Conservation (phyloP, 257 asterid species). For the Capsicum pubescens region DNA sequence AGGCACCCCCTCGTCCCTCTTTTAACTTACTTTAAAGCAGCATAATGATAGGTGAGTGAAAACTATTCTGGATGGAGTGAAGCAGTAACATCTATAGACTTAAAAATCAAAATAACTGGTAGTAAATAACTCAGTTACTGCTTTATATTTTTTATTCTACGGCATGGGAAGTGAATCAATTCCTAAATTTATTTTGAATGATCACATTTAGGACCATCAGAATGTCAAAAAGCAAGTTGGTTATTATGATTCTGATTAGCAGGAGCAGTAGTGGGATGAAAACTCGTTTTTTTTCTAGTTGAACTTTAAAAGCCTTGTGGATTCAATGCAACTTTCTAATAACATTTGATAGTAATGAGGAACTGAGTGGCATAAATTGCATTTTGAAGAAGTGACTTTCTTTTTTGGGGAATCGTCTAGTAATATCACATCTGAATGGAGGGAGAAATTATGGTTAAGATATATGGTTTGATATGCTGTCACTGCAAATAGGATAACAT, state of each 20-base stretch:
- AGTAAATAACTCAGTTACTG: not conserved
- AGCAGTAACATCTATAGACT: not conserved
- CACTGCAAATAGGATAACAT: not conserved
- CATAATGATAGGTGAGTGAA: too few species aligned
- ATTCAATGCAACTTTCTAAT: not conserved
- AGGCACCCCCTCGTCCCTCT: not conserved
- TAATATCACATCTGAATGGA: not conserved
- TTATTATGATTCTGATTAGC: not conserved
- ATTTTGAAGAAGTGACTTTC: not conserved
- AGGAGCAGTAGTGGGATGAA: not conserved
- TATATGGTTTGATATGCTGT: not conserved
- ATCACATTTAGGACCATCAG: not conserved
- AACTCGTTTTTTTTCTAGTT: not conserved
- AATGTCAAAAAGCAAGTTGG: not conserved
- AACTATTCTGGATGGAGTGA: not conserved
- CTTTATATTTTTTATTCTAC: not conserved
- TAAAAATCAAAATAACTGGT: not conserved
- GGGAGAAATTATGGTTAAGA: not conserved
- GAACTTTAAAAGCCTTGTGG: not conserved
- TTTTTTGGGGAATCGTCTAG: not conserved
- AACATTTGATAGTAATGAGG: not conserved
- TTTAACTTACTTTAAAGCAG: too few species aligned
- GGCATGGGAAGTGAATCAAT: not conserved
- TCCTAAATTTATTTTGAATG: conserved; percentile 4
- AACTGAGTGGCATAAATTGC: not conserved